These are phyloP conservation scores for Torulaspora gathmanii DNA, from an alignment of 805 yeast genomes.

Conservation along the genomic window DNA sequence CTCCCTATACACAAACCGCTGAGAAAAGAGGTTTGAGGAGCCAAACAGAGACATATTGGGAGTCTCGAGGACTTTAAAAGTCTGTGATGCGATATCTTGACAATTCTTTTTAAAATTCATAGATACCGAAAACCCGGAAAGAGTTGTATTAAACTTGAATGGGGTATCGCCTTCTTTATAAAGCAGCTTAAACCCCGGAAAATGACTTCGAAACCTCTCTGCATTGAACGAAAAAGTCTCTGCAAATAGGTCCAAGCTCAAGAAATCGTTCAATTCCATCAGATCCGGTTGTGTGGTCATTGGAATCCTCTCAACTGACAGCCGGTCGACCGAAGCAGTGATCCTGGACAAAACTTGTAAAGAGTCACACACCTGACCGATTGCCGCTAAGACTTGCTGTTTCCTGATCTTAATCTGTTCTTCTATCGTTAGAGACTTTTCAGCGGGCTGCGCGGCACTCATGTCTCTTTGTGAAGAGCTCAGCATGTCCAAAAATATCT, in stretches of 20 bases:
- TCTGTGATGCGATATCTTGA: conserved; percentile 5
- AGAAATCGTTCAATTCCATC: conserved; percentile 18
- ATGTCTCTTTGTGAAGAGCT: background rate
- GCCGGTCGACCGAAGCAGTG: conserved; percentile 24
- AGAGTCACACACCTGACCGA: conserved; percentile 6
- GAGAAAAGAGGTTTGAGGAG: conserved; percentile 39
- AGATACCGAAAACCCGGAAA: conserved; percentile 37
- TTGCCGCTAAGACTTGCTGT: background rate
- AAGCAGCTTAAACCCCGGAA: conserved; percentile 46
- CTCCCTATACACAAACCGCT: conserved; percentile 30
- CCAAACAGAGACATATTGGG: conserved; percentile 40
- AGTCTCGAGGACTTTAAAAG: conserved; percentile 31
- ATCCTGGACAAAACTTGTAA: conserved; percentile 17
- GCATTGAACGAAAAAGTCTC: conserved; percentile 29
- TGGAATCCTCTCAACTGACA: conserved; percentile 21
- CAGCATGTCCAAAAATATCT: conserved; percentile 13
- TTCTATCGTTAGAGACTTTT: background rate
- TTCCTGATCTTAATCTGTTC: conserved; percentile 2
- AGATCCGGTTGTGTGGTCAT: conserved; percentile 23
- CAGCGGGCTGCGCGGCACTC: background rate
- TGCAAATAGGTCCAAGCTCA: conserved; percentile 23
- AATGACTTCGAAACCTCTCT: conserved; percentile 31
- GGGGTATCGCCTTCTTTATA: conserved; percentile 43
- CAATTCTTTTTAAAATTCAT: conserved; percentile 26
- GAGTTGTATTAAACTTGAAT: conserved; percentile 36